Evolutionary conservation across 306 rosid species (phyloP).

Genomic region (Sicyos baderoa): DNA sequence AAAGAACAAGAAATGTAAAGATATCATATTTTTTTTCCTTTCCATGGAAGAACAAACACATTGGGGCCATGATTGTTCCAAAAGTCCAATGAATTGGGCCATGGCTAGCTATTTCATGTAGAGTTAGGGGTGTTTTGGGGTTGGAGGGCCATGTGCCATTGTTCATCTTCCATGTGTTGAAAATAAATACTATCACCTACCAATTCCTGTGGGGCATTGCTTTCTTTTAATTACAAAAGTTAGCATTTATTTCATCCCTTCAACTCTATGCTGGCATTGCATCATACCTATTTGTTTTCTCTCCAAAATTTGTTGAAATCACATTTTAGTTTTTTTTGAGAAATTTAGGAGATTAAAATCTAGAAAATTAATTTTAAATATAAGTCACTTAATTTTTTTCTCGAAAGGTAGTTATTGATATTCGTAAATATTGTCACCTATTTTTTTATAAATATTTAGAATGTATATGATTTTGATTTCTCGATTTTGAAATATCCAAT

Average conservation of each 20-base stretch:
- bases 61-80: neutral
- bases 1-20: neutral
- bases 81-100: constrained; percentile 12
- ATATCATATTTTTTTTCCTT: neutral
- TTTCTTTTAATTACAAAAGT: constrained; percentile 17
- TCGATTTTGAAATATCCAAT: no score
- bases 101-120: neutral
- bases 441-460: no score
- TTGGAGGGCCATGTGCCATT: constrained; percentile 15
- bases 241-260: constrained; percentile 14
- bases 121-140: neutral
- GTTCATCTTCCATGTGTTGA: constrained; percentile 17
- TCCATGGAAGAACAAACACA: neutral
- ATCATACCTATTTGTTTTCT: neutral
- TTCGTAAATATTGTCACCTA: no score
- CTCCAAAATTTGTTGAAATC: neutral
- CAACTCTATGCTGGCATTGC: constrained; percentile 12
- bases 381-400: no score
- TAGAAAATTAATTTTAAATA: no score
- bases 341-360: no score
- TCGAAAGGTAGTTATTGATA: no score
- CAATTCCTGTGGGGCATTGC: neutral
- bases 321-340: neutral
- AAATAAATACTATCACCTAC: neutral
- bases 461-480: no score